Evolutionary conservation across 2,329 filamentous ascomycete genomes (phyloP).

Genomic region (Talaromyces piceae): DNA sequence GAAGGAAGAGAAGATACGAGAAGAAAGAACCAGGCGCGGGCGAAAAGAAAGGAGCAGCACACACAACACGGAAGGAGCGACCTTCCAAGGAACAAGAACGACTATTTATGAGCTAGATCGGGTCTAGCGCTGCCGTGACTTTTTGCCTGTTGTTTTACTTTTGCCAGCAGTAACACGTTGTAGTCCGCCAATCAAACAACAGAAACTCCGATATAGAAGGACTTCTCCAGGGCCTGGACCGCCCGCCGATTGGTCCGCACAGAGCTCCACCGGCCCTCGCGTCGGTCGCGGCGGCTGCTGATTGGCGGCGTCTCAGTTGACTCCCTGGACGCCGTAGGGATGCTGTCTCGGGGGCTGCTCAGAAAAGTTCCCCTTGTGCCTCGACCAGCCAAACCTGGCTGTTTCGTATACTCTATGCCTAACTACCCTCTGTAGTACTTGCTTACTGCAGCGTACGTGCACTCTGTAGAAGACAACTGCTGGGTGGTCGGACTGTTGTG

Average conservation of each 20-base stretch:
- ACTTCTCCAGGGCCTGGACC: neutral
- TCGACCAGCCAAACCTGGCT: neutral
- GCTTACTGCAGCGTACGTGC: no score
- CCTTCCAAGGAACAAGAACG: neutral
- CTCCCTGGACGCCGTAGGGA: neutral
- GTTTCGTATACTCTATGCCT: no score
- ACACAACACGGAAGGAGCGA: slow-evolving; percentile 3
- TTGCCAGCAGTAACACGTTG: no score
- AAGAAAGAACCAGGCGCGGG: slow-evolving; percentile 19
- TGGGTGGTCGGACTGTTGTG: no score
- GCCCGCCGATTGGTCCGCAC: neutral
- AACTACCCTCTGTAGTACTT: no score
- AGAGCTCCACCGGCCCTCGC: neutral
- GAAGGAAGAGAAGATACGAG: neutral
- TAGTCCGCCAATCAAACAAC: no score
- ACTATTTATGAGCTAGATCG: neutral
- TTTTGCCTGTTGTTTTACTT: neutral
- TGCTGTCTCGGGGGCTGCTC: neutral
- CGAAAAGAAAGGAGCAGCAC: slow-evolving; percentile 16
- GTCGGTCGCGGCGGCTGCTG: neutral
- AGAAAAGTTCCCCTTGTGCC: neutral
- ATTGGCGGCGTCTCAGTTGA: neutral
- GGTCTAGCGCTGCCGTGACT: neutral
- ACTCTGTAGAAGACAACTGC: no score
- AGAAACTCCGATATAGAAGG: no score